Base-by-base conservation (phyloP, 1,284 basidiomycete species). In the Psilocybe mexicana region DNA sequence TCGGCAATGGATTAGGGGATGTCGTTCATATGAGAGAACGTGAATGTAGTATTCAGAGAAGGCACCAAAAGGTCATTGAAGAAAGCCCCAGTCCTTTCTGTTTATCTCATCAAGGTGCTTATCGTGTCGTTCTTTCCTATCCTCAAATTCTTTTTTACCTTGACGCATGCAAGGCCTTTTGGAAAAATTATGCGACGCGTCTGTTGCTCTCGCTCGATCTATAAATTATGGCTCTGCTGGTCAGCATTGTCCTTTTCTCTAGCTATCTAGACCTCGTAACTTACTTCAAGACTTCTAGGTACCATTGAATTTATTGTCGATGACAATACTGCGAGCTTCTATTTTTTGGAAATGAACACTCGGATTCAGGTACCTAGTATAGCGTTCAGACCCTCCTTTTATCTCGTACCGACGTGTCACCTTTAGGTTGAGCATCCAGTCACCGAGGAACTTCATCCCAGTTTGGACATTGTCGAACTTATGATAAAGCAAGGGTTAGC, bases 321-420 rank as follows among this genome's bases (percentile, higher is more conserved):
- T 63, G 78, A 85, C 56, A 58, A 72, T 0, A 79, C 77, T 0
- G 77, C 76, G 0, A 68, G 76, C 6, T 90, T 87, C 70, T 90
- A 81, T 74, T 92, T 91, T 65, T 76, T 92, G 18, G 89, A 92
- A 69, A 85, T 90, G 81, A 91, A 92, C 61, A 85, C 87, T 0
- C 78, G 87, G 5, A 80, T 90, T 54, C 87, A 88, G 72, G 82
- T 80, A 40, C 61, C 54, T 71, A 14, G 48, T 23, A 23, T 6
- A 11, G 4, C 8, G 18, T 18, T 18, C 18, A 18, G 18, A 18
- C 18, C 18, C 1, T 18, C 18, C n/a, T 50, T 12, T 30, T 33
- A 12, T 24, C 12, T 43, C 25, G 12, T n/a, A 10, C 24, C 43
- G 24, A 51, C 23, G 43, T 48, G 47, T 49, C 56, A 23, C 33